A percentile compares a stretch with the other conserved stretches of the same genome.
Evolutionary conservation across 73 alveolate genomes (phyloP).

Genomic region (Paramecium sonneborni): DNA sequence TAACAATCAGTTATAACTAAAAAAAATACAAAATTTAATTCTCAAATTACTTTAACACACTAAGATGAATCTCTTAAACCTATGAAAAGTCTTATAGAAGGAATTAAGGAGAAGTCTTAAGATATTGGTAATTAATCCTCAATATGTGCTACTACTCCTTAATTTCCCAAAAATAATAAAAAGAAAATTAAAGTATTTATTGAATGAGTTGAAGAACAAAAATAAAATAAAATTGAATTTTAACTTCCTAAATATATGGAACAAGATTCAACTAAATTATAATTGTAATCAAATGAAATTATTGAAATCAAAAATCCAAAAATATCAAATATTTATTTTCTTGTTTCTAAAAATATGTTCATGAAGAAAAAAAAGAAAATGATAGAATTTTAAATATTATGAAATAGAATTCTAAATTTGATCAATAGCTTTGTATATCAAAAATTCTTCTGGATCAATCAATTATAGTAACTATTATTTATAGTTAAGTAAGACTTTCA

Average conservation of each 20-base stretch:
- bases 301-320: background rate
- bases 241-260: background rate
- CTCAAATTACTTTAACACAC: background rate
- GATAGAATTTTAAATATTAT: background rate
- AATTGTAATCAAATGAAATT: background rate
- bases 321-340: background rate
- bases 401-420: background rate
- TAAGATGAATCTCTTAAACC: slow-evolving; percentile 26
- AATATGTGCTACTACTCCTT: background rate
- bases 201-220: background rate
- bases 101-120: background rate
- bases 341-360: slow-evolving; percentile 1
- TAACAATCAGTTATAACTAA: background rate
- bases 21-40: background rate
- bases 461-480: background rate
- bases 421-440: background rate
- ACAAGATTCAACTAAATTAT: background rate
- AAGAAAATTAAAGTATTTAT: background rate
- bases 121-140: background rate
- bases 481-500: slow-evolving; percentile 12
- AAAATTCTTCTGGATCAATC: background rate
- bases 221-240: background rate
- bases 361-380: background rate
- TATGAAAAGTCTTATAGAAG: slow-evolving; percentile 42
- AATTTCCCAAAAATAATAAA: background rate